These are phyloP conservation scores for Mollisia scopiformis DNA, from an alignment of 2,329 filamentous ascomycete genomes.

Conservation along the genomic window DNA sequence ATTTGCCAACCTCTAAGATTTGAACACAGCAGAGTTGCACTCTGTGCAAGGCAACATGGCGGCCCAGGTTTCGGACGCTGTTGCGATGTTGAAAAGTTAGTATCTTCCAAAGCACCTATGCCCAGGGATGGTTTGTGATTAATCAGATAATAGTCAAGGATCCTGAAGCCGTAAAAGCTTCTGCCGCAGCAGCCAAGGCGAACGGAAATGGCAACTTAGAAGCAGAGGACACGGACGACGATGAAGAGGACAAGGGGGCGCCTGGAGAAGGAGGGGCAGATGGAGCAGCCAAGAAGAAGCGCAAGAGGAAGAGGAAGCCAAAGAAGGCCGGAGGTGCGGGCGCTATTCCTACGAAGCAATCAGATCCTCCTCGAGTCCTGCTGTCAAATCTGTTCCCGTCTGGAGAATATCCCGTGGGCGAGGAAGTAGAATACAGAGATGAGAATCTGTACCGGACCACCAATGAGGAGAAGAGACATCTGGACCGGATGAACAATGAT, in stretches of 20 bases:
- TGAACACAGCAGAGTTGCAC: constrained; percentile 3
- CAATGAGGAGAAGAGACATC: constrained; percentile 80
- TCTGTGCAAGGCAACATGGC: constrained; percentile 30
- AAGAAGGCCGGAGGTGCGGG: constrained; percentile 71
- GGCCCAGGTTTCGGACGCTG: constrained; percentile 69
- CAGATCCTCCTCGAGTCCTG: constrained; percentile 74
- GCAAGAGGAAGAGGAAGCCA: constrained; percentile 74
- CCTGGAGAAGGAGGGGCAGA: constrained; percentile 42
- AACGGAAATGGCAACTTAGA: constrained; percentile 27
- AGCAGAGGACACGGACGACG: constrained; percentile 52
- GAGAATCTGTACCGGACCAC: constrained; percentile 82
- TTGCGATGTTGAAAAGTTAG: constrained; percentile 92
- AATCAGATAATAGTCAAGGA: constrained; percentile 32
- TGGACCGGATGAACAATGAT: constrained; percentile 79
- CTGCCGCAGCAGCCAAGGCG: constrained; percentile 29
- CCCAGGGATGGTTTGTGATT: neutral
- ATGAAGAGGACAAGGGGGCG: constrained; percentile 50
- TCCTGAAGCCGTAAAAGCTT: constrained; percentile 33
- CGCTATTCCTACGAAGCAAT: constrained; percentile 66
- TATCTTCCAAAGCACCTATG: constrained; percentile 60
- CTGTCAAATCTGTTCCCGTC: constrained; percentile 75
- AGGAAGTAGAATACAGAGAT: constrained; percentile 76
- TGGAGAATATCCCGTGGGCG: constrained; percentile 73
- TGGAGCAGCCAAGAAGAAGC: constrained; percentile 63
- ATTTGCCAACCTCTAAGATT: neutral